A percentile compares a stretch with the other conserved stretches of the same genome.
phyloP scores from a whole-genome alignment of 2,329 filamentous ascomycete species.

The Hymenoscyphus salicellus region DNA sequence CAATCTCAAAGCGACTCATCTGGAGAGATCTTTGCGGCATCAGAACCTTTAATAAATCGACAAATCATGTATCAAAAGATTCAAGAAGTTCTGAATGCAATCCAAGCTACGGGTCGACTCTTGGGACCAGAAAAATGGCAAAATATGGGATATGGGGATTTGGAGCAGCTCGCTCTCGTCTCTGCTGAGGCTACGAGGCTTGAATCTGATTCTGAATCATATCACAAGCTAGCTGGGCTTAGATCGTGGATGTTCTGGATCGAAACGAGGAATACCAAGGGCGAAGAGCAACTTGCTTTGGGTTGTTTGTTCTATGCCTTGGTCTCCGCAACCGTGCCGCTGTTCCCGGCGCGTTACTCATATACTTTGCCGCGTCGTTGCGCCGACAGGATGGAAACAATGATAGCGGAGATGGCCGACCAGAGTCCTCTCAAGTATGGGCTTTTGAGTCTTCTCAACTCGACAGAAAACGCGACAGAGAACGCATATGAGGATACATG shows the following conservation, averaged over 20 bases:
- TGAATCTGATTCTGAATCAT: constrained; percentile 11
- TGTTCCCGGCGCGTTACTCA: constrained; percentile 20
- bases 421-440: background rate
- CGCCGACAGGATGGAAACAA: constrained; percentile 10
- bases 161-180: constrained; percentile 15
- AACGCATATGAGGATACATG: no score
- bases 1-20: constrained; percentile 13
- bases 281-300: constrained; percentile 12
- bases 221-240: constrained; percentile 18
- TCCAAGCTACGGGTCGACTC: background rate
- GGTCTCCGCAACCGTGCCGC: constrained; percentile 15
- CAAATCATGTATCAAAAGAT: constrained; percentile 8
- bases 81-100: constrained; percentile 6
- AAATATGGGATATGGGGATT: constrained; percentile 14
- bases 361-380: constrained; percentile 8
- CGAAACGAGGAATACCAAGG: constrained; percentile 12
- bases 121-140: constrained; percentile 16
- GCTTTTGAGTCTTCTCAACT: background rate
- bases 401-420: constrained; percentile 2
- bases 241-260: constrained; percentile 27
- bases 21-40: background rate
- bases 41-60: background rate
- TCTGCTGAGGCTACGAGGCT: constrained; percentile 9
- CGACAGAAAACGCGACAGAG: no score
- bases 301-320: constrained; percentile 20